Conservation (phyloP, 148 eudicot genomes). For the Euryodendron excelsum region DNA sequence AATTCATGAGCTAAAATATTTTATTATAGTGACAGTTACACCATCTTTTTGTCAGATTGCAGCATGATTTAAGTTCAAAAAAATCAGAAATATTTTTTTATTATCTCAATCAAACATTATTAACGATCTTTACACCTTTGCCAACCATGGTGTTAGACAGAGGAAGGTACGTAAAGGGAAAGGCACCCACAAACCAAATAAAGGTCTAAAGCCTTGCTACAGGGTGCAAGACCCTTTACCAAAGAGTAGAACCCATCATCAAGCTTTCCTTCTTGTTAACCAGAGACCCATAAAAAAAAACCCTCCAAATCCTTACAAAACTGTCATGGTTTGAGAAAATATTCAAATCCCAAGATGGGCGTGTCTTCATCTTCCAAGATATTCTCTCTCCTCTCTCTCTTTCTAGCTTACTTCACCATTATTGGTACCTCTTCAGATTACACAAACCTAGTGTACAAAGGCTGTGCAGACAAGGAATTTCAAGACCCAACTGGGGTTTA, state of each 20-base stretch:
- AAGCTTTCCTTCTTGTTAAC: not conserved
- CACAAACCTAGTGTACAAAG: constrained; percentile 66
- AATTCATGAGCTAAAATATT: too few relatives aligned
- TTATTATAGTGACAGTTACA: too few relatives aligned
- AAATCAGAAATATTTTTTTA: too few relatives aligned
- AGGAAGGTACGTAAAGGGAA: not conserved
- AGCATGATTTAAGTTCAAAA: too few relatives aligned
- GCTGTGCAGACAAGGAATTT: constrained; percentile 72
- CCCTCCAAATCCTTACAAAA: constrained; percentile 11
- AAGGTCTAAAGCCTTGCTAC: not conserved
- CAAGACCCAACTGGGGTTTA: constrained; percentile 44
- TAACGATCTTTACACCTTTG: too few relatives aligned
- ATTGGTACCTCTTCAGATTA: constrained; percentile 30
- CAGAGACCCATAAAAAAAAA: not conserved
- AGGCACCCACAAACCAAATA: not conserved
- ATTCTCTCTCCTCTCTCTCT: constrained; percentile 8
- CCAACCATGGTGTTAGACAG: too few relatives aligned
- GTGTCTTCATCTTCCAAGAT: not conserved
- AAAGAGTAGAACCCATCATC: not conserved
- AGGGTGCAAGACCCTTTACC: not conserved
- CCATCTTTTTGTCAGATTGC: too few relatives aligned
- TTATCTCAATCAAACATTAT: too few relatives aligned
- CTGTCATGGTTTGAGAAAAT: constrained; percentile 2
- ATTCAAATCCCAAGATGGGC: constrained; percentile 29
- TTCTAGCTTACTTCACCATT: constrained; percentile 7